Percentiles rank a stretch among this genome's conserved stretches.
These are phyloP conservation scores for Sungouiozyma intestinalis DNA, from an alignment of 805 yeast species.

Conservation along the genomic window DNA sequence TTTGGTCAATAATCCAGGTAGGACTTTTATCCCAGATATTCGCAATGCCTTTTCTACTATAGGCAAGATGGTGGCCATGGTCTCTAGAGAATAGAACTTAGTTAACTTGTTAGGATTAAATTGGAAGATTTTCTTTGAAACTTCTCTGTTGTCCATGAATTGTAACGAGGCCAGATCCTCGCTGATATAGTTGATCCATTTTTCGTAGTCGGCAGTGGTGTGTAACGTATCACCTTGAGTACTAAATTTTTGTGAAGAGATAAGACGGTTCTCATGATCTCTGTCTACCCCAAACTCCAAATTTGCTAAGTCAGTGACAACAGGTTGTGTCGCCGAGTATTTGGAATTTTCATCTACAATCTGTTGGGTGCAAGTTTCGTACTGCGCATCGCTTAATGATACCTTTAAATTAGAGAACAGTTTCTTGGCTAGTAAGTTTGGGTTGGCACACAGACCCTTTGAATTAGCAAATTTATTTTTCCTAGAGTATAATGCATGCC, in stretches of 20 bases:
- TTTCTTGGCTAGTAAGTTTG: constrained; percentile 39
- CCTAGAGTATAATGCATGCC: constrained; percentile 47
- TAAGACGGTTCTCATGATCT: not conserved
- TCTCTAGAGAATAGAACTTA: constrained; percentile 21
- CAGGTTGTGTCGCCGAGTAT: constrained; percentile 38
- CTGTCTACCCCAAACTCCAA: constrained; percentile 15
- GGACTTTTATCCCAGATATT: constrained; percentile 16
- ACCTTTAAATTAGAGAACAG: constrained; percentile 43
- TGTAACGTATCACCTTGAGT: constrained; percentile 7
- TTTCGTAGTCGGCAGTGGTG: constrained; percentile 9
- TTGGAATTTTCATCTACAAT: not conserved
- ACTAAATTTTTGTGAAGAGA: constrained; percentile 18
- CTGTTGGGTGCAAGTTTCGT: constrained; percentile 9
- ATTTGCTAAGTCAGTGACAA: constrained; percentile 30
- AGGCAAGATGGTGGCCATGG: constrained; percentile 21
- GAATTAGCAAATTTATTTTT: constrained; percentile 34
- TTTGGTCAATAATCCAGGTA: constrained; percentile 13
- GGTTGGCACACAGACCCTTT: constrained; percentile 44
- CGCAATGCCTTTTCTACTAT: constrained; percentile 24
- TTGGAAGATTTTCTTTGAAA: constrained; percentile 1
- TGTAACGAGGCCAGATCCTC: constrained; percentile 22
- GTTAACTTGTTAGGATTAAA: constrained; percentile 22
- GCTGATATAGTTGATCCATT: constrained; percentile 17
- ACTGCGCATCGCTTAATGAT: constrained; percentile 41
- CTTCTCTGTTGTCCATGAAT: constrained; percentile 9